Evolutionary conservation across 78 protist genomes (phyloP), one percentile per base, ranked within the genome.

Genomic region (Tieghemostelium lacteum): DNA sequence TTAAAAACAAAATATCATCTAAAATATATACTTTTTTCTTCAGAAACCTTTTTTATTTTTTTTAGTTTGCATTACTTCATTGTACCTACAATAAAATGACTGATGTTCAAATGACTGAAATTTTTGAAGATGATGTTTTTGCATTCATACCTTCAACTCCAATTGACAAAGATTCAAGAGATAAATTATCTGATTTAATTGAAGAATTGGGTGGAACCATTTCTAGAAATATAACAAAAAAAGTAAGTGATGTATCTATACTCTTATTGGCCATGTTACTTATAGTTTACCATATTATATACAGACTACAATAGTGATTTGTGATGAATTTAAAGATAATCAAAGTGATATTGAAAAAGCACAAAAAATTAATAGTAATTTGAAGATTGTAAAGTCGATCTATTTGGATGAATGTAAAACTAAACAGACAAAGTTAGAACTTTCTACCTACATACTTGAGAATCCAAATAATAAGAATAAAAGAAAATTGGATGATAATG

Each of bases 201-300:
- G 77, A 71, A 0, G 40, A 71, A 31, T 71, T 20, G 19, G 77
- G 77, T 71, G 60, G 77, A 6, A 71, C 39, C 22, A 8, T 50
- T 17, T 45, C 77, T 50, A 71, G 39, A 52, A 50, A 42, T 19
- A 29, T 71, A 71, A 71, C 45, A 50, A 71, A 71, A 52, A 71
- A 71, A 33, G 77, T 71, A 70, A 50, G 19, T 65, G n/a, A n/a
- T n/a, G n/a, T n/a, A n/a, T 45, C n/a, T 14, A 45, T 45, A 45
- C 52, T 45, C 10, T 45, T n/a, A 66, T 24, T 28, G 20, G 29
- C 16, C 4, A 28, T 17, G 10, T 26, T 16, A 16, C 10, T 7
- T 57, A 49, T 29, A 1, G 26, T 33, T 29, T 22, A 29, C 5
- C 3, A 49, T 28, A 45, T 6, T 29, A 16, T 17, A 16, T 45